Conservation (phyloP, 202 grass and related monocot genomes). For the Schoenoplectus tabernaemontani region DNA sequence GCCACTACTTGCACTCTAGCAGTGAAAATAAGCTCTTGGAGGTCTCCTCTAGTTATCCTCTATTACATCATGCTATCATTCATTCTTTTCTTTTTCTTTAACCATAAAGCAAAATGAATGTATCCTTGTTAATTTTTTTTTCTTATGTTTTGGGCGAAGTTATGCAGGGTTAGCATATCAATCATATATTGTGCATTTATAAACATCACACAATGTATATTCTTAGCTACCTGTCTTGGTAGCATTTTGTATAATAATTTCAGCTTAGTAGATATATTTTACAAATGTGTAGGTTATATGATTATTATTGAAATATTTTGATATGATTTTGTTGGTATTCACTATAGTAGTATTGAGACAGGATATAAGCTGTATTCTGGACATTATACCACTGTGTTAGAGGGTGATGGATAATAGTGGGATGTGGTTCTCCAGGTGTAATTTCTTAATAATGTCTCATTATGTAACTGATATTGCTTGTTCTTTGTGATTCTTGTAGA, state of each 20-base stretch:
- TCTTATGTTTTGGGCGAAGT: neutral
- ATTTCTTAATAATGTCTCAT: neutral
- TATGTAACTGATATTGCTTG: neutral
- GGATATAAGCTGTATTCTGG: neutral
- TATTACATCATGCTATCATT: conserved; percentile 7
- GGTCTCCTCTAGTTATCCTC: conserved; percentile 35
- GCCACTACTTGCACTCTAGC: conserved; percentile 93
- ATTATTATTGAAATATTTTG: neutral
- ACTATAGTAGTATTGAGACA: neutral
- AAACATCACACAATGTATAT: neutral
- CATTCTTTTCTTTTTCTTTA: neutral
- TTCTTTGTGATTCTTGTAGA: conserved; percentile 41
- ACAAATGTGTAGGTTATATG: neutral
- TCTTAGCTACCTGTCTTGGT: neutral
- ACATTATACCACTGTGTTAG: neutral
- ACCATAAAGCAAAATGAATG: neutral
- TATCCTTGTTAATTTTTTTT: neutral
- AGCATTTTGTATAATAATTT: neutral
- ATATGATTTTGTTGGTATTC: neutral
- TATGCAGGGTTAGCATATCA: neutral
- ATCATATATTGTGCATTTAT: neutral
- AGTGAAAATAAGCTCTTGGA: conserved; percentile 90
- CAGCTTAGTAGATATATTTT: neutral
- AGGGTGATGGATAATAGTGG: neutral
- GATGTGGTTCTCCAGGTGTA: neutral